Conservation (phyloP, 169 alveolate species). For the Plasmodium fragile region DNA sequence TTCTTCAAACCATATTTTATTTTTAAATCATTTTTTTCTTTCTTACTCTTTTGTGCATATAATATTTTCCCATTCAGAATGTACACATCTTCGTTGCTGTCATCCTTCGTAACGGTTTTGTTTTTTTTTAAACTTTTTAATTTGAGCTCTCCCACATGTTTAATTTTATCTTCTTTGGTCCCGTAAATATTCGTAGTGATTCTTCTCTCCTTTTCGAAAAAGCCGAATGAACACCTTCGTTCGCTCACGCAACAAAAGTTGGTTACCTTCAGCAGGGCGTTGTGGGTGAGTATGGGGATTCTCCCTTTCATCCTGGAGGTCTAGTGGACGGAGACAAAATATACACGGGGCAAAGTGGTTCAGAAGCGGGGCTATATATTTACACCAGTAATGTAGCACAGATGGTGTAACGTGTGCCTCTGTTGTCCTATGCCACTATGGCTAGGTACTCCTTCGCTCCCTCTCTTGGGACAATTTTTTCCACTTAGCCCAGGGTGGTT, state of each 20-base stretch:
- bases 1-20: conserved; percentile 5
- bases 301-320: conserved; percentile 12
- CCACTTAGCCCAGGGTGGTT: neutral
- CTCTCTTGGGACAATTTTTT: conserved; percentile 8
- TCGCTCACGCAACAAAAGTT: neutral
- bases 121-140: conserved; percentile 52
- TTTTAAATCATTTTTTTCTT: conserved; percentile 43
- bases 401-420: neutral
- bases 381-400: neutral
- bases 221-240: neutral
- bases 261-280: neutral
- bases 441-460: neutral
- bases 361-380: neutral
- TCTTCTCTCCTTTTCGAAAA: neutral
- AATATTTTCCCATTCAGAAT: conserved; percentile 60
- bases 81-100: conserved; percentile 42
- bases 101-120: conserved; percentile 27
- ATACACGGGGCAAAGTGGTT: neutral
- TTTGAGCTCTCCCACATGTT: conserved; percentile 13
- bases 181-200: conserved; percentile 27
- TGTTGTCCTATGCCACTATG: neutral
- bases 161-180: conserved; percentile 41
- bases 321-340: neutral
- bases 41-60: conserved; percentile 55
- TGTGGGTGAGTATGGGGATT: conserved; percentile 12